Evolutionary conservation across 2,329 filamentous ascomycete genomes (phyloP), one percentile per base, ranked within the genome.

Genomic region (Monilinia fructicola): DNA sequence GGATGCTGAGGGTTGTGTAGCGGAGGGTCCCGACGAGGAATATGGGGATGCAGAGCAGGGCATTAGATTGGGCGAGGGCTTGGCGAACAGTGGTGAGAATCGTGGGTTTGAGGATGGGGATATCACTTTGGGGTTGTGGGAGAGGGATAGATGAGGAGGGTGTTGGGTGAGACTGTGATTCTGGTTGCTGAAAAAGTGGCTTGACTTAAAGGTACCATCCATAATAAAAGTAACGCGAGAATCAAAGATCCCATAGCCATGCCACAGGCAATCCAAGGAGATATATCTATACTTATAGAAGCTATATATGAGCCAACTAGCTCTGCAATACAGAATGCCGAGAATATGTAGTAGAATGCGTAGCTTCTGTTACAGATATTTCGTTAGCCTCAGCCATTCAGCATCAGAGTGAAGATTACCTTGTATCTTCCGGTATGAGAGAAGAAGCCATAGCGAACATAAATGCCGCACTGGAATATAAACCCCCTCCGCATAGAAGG

Each of bases 381-480:
- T 23, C 2, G 21, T 52, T 12, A 44, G 35, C 40, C 7, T 42
- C 2, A 16, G 40, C 40, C 11, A 16, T 42, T 16, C 7, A 12
- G 12, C 40, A 42, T 48, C 23, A 23, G 16, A 6, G 31, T 35
- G 9, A 23, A 7, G 5, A 35, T 31, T 67, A 69, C 73, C 74
- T 73, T 55, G 61, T 69, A n/a, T 72, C 66, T 54, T 68, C 23
- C 14, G 73, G 70, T 18, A 75, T 73, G 2, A 69, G 69, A 38
- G 73, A 71, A 2, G 73, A 72, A n/a, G 73, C 74, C 71, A 74
- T 73, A 12, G 74, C 73, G 72, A 73, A 76, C 74, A 76, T 76
- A 35, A 73, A 73, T 21, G 74, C 72, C 0, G 73, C 72, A 31
- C 73, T 69, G 9, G 74, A 69, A 42, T 75, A 74, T 10, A 76